These are phyloP conservation scores for Diplodia seriata DNA, from an alignment of 2,329 filamentous ascomycete species.

Conservation along the genomic window DNA sequence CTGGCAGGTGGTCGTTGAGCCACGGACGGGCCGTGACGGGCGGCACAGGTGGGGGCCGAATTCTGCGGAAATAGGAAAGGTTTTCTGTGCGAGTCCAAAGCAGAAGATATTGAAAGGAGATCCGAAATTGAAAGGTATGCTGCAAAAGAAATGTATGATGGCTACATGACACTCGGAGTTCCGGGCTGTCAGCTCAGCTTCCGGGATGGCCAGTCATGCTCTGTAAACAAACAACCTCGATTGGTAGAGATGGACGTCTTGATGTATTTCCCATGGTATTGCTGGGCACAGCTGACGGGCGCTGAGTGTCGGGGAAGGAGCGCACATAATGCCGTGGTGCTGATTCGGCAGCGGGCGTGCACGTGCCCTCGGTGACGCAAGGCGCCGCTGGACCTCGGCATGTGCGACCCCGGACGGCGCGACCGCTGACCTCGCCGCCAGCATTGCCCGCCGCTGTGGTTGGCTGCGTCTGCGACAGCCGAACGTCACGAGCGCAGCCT, in stretches of 20 bases:
- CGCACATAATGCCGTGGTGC: conserved; percentile 22
- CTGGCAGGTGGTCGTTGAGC: background rate
- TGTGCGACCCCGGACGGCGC: conserved; percentile 7
- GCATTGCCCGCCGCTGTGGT: conserved; percentile 2
- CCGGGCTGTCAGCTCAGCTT: no score
- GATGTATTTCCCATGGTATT: no score
- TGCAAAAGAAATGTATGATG: no score
- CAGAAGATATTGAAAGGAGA: no score
- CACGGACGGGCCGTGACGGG: background rate
- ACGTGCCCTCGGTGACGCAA: conserved; percentile 24
- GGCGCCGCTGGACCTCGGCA: conserved; percentile 22
- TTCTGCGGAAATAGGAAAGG: no score
- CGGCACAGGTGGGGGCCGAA: background rate
- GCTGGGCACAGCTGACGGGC: conserved; percentile 9
- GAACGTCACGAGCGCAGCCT: conserved; percentile 22
- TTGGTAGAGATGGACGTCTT: no score
- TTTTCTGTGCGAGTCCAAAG: no score
- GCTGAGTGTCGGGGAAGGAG: background rate
- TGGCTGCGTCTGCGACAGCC: conserved; percentile 1
- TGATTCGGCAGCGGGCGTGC: conserved; percentile 17
- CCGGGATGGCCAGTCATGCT: no score
- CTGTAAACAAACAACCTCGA: no score
- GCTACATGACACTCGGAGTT: no score
- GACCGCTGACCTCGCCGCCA: conserved; percentile 15
- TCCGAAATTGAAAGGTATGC: no score